Evolutionary conservation across 2,329 filamentous ascomycete species (phyloP), one percentile per base, ranked within the genome.

Genomic region (Elsinoe perseae): DNA sequence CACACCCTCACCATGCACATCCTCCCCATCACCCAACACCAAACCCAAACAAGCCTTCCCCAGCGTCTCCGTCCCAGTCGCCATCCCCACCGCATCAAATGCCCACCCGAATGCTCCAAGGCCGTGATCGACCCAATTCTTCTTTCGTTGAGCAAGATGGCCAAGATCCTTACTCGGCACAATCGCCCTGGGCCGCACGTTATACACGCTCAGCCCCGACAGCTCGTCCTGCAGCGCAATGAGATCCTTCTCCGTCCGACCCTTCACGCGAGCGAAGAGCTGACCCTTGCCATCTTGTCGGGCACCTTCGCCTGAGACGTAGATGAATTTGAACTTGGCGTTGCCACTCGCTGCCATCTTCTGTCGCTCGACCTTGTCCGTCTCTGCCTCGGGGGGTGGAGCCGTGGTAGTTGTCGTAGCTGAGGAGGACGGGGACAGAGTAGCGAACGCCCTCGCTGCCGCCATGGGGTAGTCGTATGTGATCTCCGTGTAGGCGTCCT

Each of bases 261-360:
- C 87, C 67, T 91, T 90, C 56, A 86, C 75, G 10, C 77, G 73
- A 1, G 75, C 83, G 63, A 81, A 89, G 43, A 80, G 69, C 0
- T 83, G 79, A 3, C 68, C 65, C 2, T 77, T 77, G 0, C 84
- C 85, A 1, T 70, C 70, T 16, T 77, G 76, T 1, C 82, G 84
- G 0, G 83, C 79, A 44, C 82, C 82, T 53, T 74, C 70, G 50
- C 83, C 85, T 0, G 86, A 89, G 27, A 90, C 78, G 64, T 83
- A 86, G 60, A 89, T 75, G 67, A 89, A 90, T 53, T 80, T 81
- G 68, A 89, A 84, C 0, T 82, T 79, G 43, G 74, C 50, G 6
- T 81, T 79, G 38, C 74, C 69, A 2, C 76, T 70, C 10, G 48
- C 32, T 14, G n/a, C 32, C 12, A 6, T 14, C 12, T 6, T 14